Base-by-base conservation (phyloP, 2,329 filamentous ascomycete genomes). In the Fusarium sororula region DNA sequence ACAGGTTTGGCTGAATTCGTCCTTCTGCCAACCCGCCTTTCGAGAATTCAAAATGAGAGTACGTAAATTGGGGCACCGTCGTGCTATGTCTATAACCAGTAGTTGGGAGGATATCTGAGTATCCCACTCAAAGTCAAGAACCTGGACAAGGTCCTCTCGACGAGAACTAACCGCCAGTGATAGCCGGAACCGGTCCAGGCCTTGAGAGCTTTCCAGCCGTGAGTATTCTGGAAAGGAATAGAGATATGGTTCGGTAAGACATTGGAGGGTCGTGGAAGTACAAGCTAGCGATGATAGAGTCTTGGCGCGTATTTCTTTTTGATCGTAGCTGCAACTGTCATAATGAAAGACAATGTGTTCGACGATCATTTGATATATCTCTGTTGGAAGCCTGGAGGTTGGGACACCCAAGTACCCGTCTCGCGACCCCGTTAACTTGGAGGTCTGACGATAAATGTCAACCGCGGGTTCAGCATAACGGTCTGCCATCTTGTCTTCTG, bases 221-320 rank as follows among this genome's bases (percentile, higher is more conserved):
- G 17, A n/a, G 12, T 4, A 7, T 8, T 44, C 22, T 10, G 72
- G 64, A 6, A 56, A 18, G 10, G 26, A 18, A 26, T 76, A 76
- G 0, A 76, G 18, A 26, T 55, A 38, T 1, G 38, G 47, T 17
- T 76, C 68, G 4, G 38, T 26, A 6, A 71, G 32, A 5, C 28
- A 22, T 38, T 58, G 55, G 10, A 76, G 37, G 9, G 35, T 14
- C 6, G 7, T 50, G 26, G 51, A 66, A 2, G 71, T 61, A 3
- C 57, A 10, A 12, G 66, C 28, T 11, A 76, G 54, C 7, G 68
- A 66, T 14, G 44, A 26, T 20, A 75, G n/a, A n/a, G 64, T 70
- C 14, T 26, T 41, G 7, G 18, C 50, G 9, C 32, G n/a, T 14
- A 38, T 30, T 4, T 11, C 55, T 51, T 5, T 44, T 7, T 15